Conservation (phyloP, 2,329 filamentous ascomycete species). For the Domatiomyces globalis region DNA sequence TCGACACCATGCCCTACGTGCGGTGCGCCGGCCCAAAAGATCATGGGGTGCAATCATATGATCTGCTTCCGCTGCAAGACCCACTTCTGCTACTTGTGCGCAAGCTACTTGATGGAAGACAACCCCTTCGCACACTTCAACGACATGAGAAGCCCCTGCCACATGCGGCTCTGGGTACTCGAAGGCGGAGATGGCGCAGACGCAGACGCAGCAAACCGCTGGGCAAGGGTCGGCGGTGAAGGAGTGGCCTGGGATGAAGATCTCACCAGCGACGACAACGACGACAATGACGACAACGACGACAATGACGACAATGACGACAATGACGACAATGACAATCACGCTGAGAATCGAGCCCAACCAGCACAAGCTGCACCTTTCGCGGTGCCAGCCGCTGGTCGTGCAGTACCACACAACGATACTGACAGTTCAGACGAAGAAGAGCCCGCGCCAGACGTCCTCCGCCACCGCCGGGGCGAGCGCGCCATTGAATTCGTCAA, state of each 20-base stretch:
- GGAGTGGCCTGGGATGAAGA: not conserved
- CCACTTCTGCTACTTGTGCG: constrained; percentile 92
- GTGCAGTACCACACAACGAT: constrained; percentile 12
- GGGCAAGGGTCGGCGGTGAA: constrained; percentile 20
- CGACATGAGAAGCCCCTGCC: constrained; percentile 53
- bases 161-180: constrained; percentile 77
- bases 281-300: constrained; percentile 6
- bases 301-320: constrained; percentile 18
- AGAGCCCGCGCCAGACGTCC: constrained; percentile 27
- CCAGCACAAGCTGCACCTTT: constrained; percentile 1
- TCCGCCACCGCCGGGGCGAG: constrained; percentile 15
- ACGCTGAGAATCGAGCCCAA: constrained; percentile 4
- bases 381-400: constrained; percentile 9
- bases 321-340: constrained; percentile 4
- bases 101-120: constrained; percentile 62
- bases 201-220: constrained; percentile 24
- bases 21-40: constrained; percentile 71
- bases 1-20: constrained; percentile 86
- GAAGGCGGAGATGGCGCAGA: constrained; percentile 58
- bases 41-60: constrained; percentile 94
- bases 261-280: not conserved
- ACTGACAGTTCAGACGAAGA: constrained; percentile 19
- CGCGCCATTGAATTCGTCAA: constrained; percentile 21
- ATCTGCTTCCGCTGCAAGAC: constrained; percentile 76
- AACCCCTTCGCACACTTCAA: constrained; percentile 91